These are phyloP conservation scores for Polygonum aviculare DNA, from an alignment of 148 eudicot species.

Conservation along the genomic window DNA sequence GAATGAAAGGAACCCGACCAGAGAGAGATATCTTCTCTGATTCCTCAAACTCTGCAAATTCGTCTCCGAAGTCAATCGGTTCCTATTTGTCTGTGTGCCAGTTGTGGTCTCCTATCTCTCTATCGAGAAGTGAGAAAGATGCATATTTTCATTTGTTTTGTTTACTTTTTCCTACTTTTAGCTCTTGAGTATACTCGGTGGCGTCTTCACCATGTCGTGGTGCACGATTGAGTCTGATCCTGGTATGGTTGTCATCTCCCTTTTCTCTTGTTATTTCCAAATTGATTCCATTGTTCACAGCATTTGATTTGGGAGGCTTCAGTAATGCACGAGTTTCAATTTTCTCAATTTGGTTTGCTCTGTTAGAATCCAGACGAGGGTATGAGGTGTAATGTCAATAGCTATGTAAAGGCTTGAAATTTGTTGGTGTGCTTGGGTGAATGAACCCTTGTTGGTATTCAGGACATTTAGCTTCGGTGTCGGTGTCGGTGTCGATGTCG, in stretches of 20 bases:
- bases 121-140: too few relatives aligned
- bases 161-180: not conserved
- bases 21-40: too few relatives aligned
- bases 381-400: not conserved
- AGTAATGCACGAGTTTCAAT: not conserved
- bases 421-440: not conserved
- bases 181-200: conserved; percentile 5
- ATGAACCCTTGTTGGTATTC: not conserved
- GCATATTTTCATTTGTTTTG: too few relatives aligned
- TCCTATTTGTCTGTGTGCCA: too few relatives aligned
- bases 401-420: not conserved
- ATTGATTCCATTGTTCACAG: not conserved
- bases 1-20: too few relatives aligned
- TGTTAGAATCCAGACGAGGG: not conserved
- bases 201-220: conserved; percentile 77
- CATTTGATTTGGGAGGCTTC: not conserved
- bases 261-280: not conserved
- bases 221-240: conserved; percentile 99
- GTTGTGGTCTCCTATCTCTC: too few relatives aligned
- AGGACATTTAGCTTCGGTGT: not conserved
- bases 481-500: not conserved
- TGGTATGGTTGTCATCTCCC: conserved; percentile 36
- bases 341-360: not conserved
- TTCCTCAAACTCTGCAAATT: too few relatives aligned
- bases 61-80: too few relatives aligned